Conservation (phyloP, 306 rosid genomes). For the Sindora glabra region DNA sequence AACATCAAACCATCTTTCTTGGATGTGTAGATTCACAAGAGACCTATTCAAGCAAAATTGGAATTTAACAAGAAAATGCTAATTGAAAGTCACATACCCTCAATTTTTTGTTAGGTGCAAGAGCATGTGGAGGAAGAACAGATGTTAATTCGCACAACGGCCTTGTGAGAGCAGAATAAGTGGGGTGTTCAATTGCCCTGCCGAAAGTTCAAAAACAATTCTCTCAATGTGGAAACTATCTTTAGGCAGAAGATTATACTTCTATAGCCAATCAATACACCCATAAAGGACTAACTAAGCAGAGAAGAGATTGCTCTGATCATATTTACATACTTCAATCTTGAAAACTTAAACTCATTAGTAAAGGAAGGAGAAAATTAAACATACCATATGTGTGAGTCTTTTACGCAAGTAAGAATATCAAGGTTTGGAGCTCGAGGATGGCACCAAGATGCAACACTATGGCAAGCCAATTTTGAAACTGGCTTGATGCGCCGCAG, state of each 20-base stretch:
- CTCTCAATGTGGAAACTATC: background rate
- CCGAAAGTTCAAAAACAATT: constrained; percentile 17
- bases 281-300: background rate
- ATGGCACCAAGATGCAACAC: constrained; percentile 98
- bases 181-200: constrained; percentile 99
- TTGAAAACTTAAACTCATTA: constrained; percentile 9
- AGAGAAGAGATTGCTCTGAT: background rate
- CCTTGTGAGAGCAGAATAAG: constrained; percentile 96
- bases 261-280: background rate
- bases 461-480: constrained; percentile 91
- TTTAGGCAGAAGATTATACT: no score
- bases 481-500: constrained; percentile 96
- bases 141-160: constrained; percentile 93
- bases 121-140: constrained; percentile 79
- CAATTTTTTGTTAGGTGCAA: constrained; percentile 89
- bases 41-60: background rate
- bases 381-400: constrained; percentile 84
- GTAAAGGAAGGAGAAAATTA: constrained; percentile 7
- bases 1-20: constrained; percentile 1
- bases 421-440: constrained; percentile 99
- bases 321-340: background rate
- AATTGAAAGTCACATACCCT: constrained; percentile 58
- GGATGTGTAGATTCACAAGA: constrained; percentile 5
- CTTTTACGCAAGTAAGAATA: constrained; percentile 94
- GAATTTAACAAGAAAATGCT: background rate